Evolutionary conservation across 228 moss, liverwort and hornwort genomes (phyloP), one percentile per base, ranked within the genome.

Genomic region (Sphagnum magellanicum): DNA sequence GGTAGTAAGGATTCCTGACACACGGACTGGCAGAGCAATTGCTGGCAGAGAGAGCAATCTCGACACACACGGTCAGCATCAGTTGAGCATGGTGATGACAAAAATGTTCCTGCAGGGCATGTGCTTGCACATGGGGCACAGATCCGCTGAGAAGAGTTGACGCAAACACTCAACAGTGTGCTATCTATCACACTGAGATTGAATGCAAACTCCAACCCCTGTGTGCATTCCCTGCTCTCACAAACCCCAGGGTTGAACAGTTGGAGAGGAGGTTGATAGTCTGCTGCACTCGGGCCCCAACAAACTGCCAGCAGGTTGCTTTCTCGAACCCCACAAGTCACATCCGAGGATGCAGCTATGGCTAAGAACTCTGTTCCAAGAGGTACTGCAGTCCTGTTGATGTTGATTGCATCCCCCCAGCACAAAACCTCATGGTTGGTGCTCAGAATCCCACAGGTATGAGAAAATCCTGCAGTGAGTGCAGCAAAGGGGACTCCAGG

Each of bases 211-310:
- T 79, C 77, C 11, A 32, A 32, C 32, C 70, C 72, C 53, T 14
- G 49, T 6, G 57, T 64, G 63, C 89, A 89, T 63, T 67, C 59
- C 6, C 64, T 32, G 6, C 70, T 53, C 7, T 61, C 59, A 63
- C 89, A 89, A 48, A 86, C 60, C 53, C 89, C 89, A 6, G 89
- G 89, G 58, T 81, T 86, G 60, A 89, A 89, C 16, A 89, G 79
- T 74, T 89, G 80, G 60, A 89, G 74, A 4, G 86, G 86, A 4
- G 86, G 81, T 52, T 78, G 73, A 70, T 79, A 86, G 14, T 74
- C 76, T 32, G 77, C 67, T 14, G 71, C 75, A 8, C 61, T 74
- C 3, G 32, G 32, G 9, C 89, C 89, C 89, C 86, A 89, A 63
- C 89, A 86, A 60, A 74, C 73, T 5, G 83, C 86, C 5, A 89